Evolutionary conservation across 306 rosid genomes (phyloP), one percentile per base, ranked within the genome.

Genomic region (Myrica gale): DNA sequence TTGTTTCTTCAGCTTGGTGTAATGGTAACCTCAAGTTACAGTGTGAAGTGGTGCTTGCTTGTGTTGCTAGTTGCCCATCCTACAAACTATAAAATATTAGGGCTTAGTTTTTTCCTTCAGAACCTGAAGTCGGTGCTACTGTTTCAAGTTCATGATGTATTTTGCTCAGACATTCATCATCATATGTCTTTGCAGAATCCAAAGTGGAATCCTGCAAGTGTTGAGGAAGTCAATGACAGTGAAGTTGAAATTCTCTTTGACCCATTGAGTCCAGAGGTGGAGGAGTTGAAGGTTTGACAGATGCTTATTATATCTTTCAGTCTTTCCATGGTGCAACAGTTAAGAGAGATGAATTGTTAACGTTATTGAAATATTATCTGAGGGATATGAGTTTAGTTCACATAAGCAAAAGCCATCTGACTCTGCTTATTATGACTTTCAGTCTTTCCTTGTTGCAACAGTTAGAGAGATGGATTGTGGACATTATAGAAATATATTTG

Each of bases 151-250:
- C 16, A 66, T 52, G 68, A 42, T 58, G 48, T 60, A 76, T 70
- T 51, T 74, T 74, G 41, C 57, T 19, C 21, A 21, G 46, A 77
- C 37, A 67, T 39, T 13, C 41, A 71, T 53, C 67, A 57, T 55
- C 37, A 51, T 21, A 61, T 76, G 75, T 44, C 13, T 42, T 16
- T 71, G 87, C 96, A 96, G 99, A 92, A 89, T 76, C 99, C 53
- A 0, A 85, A 84, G 71, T 96, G 99, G 99, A 75, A 90, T 78
- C 99, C 98, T 17, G 53, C 92, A 45, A 82, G 80, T 9, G 74
- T 92, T 84, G 90, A 89, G 79, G 98, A 90, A 74, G 88, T 96
- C 72, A 85, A 87, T 78, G 70, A 74, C 1, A 81, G 55, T 26
- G 93, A 90, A 83, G 87, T 89, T 73, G 91, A 90, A 75, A 82